Base-by-base conservation (phyloP, 2,329 filamentous ascomycete species). In the Scedosporium minutisporum region DNA sequence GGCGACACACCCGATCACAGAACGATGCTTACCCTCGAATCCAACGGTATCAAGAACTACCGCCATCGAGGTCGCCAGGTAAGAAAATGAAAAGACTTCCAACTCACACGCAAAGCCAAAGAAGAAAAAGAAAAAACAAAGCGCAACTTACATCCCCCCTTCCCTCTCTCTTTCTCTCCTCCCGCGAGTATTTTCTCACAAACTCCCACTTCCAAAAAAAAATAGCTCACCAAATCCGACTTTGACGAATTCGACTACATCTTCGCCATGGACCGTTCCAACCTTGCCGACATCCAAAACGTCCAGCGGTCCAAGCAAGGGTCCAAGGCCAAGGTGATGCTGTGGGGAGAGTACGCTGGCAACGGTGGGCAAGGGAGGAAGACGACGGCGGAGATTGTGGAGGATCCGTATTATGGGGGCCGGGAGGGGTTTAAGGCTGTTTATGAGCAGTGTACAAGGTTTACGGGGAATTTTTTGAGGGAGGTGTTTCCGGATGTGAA, bases 371-470 rank as follows among this genome's bases (percentile, higher is more conserved):
- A 16, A 6, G 33, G 48, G 48, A 12, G 33, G 33, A 23, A 42
- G 16, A 70, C 69, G 64, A 83, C 71, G 70, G 83, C 82, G 21
- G 90, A 96, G 77, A 82, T 90, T 58, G 87, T 97, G 7, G 79
- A 84, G 64, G 95, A 97, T 73, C 95, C 95, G 14, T 99, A 97
- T 76, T 97, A 97, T 73, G 92, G 91, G n/a, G 91, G 85, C 12
- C 77, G 80, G 3, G 83, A 90, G 67, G 92, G 91, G 1, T 97
- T 97, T 71, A 85, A 89, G 69, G 84, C 82, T 70, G 91, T 92
- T n/a, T 97, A 89, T 75, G 86, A 93, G 76, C 93, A 97, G 79
- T 88, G 88, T 65, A 77, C 81, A 64, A 80, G 88, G 65, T 96
- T 96, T 72, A 87, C 89, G 2, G 82, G 80, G 71, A 91, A 89